Percentiles rank a stretch among this genome's conserved stretches.
Conservation (phyloP, 176 grass and related monocot genomes). For the Juncus effusus region DNA sequence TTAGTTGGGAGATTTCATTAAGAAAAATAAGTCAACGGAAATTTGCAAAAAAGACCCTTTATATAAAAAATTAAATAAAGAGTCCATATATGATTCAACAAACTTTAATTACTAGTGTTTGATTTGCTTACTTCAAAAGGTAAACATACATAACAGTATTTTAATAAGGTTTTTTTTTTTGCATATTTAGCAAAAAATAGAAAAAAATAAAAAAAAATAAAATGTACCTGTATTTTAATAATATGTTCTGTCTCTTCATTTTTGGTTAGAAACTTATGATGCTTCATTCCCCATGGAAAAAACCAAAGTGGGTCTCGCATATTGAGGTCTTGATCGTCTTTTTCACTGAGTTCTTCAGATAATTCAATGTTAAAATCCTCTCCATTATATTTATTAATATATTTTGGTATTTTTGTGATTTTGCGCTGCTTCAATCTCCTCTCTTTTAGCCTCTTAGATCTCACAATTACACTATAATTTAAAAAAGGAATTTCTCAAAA, state of each 20-base stretch:
- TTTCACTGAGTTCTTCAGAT: constrained; percentile 14
- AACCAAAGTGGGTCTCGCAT: constrained; percentile 15
- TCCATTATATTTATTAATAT: neutral
- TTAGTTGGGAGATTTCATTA: no score
- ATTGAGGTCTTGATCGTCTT: neutral
- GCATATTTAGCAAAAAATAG: constrained; percentile 4
- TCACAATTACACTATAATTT: constrained; percentile 16
- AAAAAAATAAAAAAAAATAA: neutral
- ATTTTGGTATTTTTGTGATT: constrained; percentile 13
- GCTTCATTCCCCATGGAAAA: constrained; percentile 18
- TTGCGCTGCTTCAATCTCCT: constrained; percentile 22
- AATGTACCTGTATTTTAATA: constrained; percentile 23
- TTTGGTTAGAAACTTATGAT: constrained; percentile 23
- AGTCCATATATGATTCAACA: no score
- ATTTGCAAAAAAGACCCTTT: no score
- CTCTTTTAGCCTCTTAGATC: constrained; percentile 20
- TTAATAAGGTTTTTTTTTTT: no score
- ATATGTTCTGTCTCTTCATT: constrained; percentile 26
- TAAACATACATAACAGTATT: no score
- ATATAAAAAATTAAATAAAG: no score
- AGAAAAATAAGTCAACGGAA: no score
- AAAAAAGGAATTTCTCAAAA: neutral
- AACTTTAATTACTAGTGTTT: no score
- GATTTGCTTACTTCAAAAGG: no score
- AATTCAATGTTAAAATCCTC: constrained; percentile 1